These are phyloP conservation scores for Clathrus columnatus DNA, from an alignment of 768 basidiomycete species.

Conservation along the genomic window DNA sequence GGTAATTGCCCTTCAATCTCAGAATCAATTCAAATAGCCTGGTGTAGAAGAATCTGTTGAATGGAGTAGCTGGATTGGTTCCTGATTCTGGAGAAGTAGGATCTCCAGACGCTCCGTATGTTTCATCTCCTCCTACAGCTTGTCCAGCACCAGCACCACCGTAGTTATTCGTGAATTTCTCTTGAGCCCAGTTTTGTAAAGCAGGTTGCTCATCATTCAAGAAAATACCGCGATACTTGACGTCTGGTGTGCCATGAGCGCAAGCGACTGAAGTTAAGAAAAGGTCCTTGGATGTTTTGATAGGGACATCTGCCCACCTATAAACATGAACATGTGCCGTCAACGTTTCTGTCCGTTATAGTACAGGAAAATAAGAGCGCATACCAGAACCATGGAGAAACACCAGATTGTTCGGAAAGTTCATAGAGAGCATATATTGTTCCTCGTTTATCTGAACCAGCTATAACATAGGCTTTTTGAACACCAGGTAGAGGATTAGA, in stretches of 20 bases:
- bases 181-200: constrained; percentile 61
- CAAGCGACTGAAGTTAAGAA: constrained; percentile 34
- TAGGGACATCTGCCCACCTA: constrained; percentile 77
- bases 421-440: constrained; percentile 61
- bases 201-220: constrained; percentile 73
- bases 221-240: constrained; percentile 66
- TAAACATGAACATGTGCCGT: constrained; percentile 13
- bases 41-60: constrained; percentile 53
- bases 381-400: constrained; percentile 63
- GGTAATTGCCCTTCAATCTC: constrained; percentile 57
- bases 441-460: constrained; percentile 62
- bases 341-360: background rate
- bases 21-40: constrained; percentile 59
- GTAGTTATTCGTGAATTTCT: constrained; percentile 48
- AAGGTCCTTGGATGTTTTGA: constrained; percentile 38
- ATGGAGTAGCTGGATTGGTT: constrained; percentile 40
- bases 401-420: constrained; percentile 63
- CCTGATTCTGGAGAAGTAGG: background rate
- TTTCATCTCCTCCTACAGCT: background rate
- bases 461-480: constrained; percentile 53
- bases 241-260: constrained; percentile 51
- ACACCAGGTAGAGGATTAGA: constrained; percentile 50
- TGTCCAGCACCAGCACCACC: constrained; percentile 33
- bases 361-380: constrained; percentile 14
- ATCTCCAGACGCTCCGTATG: background rate